Evolutionary conservation across 1,284 basidiomycete species (phyloP), one percentile per base, ranked within the genome.

Genomic region (Amylostereum areolatum): DNA sequence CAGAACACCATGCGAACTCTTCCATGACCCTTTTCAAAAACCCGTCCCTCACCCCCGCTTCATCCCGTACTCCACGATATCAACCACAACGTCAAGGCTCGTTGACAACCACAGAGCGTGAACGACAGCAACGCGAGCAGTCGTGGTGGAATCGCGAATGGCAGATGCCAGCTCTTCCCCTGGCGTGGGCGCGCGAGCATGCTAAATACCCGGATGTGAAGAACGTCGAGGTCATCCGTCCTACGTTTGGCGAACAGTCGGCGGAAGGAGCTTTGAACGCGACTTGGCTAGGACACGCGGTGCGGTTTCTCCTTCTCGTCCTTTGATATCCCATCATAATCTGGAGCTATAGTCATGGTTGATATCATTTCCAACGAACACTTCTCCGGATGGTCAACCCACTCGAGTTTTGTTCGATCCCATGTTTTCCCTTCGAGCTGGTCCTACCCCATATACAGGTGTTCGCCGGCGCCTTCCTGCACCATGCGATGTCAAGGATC

Each of bases 221-320:
- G 25, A 54, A 45, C 5, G 47, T 57, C 31, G 51, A 55, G 43
- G 56, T 60, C 31, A 49, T 63, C 25, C 53, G 52, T 40, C 63
- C 62, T 1, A 53, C 62, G 40, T 63, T 62, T 53, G 53, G 54
- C 3, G 31, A 29, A 9, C 25, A 34, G 11, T 35, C 24, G 3
- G 40, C 50, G 3, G 55, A 54, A 31, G 54, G 51, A 4, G 46
- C 44, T 10, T 29, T 67, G 12, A 62, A 62, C 41, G 64, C 59
- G 28, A 65, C 62, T 0, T 67, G 65, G 66, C 49, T 67, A 1
- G 66, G 66, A 30, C 66, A 68, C 50, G 63, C 66, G 8, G 66
- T 67, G 27, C 29, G 66, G 27, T 18, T 6, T 6, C 5, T 28
- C 41, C 30, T 43, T 29, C 41, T 7, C 7, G 10, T n/a, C n/a